phyloP scores from a whole-genome alignment of 257 asterid genomes.

The Jacaranda copaia region DNA sequence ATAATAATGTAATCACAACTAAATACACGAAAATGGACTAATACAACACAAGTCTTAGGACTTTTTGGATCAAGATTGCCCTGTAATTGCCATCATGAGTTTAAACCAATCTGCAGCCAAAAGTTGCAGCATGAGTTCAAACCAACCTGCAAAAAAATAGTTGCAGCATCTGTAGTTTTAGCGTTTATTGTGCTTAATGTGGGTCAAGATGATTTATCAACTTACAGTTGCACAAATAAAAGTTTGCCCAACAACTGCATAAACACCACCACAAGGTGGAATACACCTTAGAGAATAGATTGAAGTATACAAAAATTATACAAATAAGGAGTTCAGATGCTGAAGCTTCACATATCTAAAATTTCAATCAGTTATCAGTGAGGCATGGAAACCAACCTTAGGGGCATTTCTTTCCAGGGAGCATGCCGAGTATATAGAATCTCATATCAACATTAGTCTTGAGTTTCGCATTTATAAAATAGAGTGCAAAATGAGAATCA shows the following conservation, averaged over 20 bases:
- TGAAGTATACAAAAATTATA: too few species aligned
- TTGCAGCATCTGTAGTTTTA: constrained; percentile 10
- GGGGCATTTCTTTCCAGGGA: background rate
- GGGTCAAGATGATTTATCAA: background rate
- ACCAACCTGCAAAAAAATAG: constrained; percentile 9
- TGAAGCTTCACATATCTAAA: constrained; percentile 5
- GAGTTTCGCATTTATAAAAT: background rate
- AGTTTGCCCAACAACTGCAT: background rate
- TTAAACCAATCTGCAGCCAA: constrained; percentile 6
- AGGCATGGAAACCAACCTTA: background rate
- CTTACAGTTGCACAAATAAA: background rate
- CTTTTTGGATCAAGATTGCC: background rate
- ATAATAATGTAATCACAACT: background rate
- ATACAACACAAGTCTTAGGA: constrained; percentile 2
- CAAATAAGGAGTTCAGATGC: background rate
- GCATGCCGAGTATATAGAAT: background rate
- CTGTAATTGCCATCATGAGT: background rate
- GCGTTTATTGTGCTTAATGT: constrained; percentile 3
- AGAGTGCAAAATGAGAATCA: background rate
- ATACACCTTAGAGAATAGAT: background rate
- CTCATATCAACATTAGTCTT: background rate
- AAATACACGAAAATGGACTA: background rate
- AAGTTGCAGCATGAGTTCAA: background rate
- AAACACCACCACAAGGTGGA: background rate
- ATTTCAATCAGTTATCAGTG: background rate